phyloP scores from a whole-genome alignment of 306 rosid genomes.

The Styphnolobium japonicum region DNA sequence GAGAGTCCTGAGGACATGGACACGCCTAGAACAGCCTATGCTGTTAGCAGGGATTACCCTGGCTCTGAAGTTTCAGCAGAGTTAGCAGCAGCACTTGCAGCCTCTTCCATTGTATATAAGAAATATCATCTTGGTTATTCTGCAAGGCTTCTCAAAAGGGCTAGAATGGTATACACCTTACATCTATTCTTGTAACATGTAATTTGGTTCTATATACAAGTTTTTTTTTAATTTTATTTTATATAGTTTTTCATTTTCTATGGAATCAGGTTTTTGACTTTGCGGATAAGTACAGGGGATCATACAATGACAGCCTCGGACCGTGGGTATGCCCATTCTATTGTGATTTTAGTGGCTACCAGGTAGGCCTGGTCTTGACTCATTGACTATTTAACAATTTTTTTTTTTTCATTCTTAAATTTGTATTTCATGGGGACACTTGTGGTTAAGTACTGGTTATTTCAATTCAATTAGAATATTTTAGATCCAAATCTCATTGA shows the following conservation, averaged over 20 bases:
- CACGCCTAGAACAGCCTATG: slow-evolving; percentile 41
- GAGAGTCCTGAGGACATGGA: slow-evolving; percentile 73
- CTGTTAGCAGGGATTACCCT: slow-evolving; percentile 25
- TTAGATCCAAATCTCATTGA: too few relatives aligned
- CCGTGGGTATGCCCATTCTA: slow-evolving; percentile 53
- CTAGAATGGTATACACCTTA: slow-evolving; percentile 24
- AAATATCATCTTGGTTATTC: slow-evolving; percentile 28
- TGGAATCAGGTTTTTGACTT: slow-evolving; percentile 46
- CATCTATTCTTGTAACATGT: not conserved
- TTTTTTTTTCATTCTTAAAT: not conserved
- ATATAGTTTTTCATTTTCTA: not conserved
- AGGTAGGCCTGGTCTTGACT: slow-evolving; percentile 14
- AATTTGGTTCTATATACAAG: not conserved
- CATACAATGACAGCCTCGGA: slow-evolving; percentile 49
- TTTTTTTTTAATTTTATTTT: not conserved
- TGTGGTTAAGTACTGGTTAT: too few relatives aligned
- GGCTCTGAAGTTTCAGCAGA: slow-evolving; percentile 55
- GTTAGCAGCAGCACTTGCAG: slow-evolving; percentile 55
- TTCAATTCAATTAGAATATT: not conserved
- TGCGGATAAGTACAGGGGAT: slow-evolving; percentile 50
- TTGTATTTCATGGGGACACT: not conserved
- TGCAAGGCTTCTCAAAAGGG: slow-evolving; percentile 41
- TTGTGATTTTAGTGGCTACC: slow-evolving; percentile 52
- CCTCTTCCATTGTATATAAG: slow-evolving; percentile 43
- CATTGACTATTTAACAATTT: not conserved